Percentiles rank a stretch among this genome's conserved stretches.
Evolutionary conservation across 1,139 yeast species (phyloP).

Genomic region (Candida tropicalis): DNA sequence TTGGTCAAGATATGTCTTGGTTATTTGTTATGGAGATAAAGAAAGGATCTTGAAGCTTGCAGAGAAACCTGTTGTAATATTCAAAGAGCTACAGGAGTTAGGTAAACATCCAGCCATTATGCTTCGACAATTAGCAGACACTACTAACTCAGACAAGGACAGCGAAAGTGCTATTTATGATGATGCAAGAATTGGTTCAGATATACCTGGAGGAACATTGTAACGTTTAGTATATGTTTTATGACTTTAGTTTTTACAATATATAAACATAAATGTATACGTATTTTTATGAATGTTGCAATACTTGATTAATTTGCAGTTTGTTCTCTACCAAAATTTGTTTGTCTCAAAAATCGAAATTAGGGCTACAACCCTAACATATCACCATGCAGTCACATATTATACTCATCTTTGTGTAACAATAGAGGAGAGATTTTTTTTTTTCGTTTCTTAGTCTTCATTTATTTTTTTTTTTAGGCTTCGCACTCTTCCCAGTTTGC

Average conservation of each 20-base stretch:
- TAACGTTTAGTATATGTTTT: constrained; percentile 17
- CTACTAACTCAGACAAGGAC: constrained; percentile 30
- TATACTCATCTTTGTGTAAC: not conserved
- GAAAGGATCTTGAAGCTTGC: constrained; percentile 82
- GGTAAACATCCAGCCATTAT: constrained; percentile 93
- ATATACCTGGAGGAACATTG: constrained; percentile 59
- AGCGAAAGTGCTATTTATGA: constrained; percentile 37
- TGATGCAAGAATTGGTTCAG: constrained; percentile 48
- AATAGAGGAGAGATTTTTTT: not conserved
- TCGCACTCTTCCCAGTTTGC: not conserved
- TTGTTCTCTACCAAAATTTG: not conserved
- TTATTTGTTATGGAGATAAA: constrained; percentile 88
- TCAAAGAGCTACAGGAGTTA: constrained; percentile 81
- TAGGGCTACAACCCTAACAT: constrained; percentile 7
- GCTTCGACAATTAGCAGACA: constrained; percentile 76
- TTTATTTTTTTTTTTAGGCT: too few relatives aligned
- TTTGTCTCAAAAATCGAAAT: not conserved
- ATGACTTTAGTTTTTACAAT: not conserved
- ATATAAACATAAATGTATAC: not conserved
- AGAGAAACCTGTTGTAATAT: constrained; percentile 88
- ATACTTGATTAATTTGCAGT: not conserved
- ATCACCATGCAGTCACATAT: constrained; percentile 1
- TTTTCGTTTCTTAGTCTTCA: not conserved
- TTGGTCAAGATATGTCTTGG: constrained; percentile 87
- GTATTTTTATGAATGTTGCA: not conserved